phyloP scores from a whole-genome alignment of 2,329 filamentous ascomycete species.

The Aspergillus tanneri region DNA sequence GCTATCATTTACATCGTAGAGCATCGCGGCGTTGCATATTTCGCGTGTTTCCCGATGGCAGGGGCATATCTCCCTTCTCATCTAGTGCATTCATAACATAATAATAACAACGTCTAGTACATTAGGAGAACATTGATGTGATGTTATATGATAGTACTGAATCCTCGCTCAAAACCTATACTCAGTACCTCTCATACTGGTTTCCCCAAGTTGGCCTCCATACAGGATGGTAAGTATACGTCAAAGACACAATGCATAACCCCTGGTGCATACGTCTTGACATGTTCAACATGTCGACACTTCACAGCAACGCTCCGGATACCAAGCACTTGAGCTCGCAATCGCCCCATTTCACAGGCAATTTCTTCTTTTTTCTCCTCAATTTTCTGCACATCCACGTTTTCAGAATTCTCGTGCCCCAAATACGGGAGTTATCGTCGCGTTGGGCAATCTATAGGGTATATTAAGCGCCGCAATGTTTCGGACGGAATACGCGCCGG shows the following conservation, averaged over 20 bases:
- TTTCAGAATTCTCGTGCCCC: conserved; percentile 55
- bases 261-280: conserved; percentile 63
- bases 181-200: background rate
- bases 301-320: conserved; percentile 8
- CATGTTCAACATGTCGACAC: conserved; percentile 49
- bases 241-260: conserved; percentile 64
- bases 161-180: background rate
- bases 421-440: conserved; percentile 50
- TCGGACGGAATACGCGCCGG: conserved; percentile 49
- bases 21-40: conserved; percentile 50
- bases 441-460: conserved; percentile 51
- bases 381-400: conserved; percentile 51
- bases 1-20: conserved; percentile 44
- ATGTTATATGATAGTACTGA: background rate
- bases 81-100: conserved; percentile 53
- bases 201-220: background rate
- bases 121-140: background rate
- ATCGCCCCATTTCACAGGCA: conserved; percentile 39
- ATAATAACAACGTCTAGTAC: conserved; percentile 52
- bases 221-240: conserved; percentile 37
- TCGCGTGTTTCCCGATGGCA: conserved; percentile 52
- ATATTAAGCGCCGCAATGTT: conserved; percentile 50
- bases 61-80: conserved; percentile 49
- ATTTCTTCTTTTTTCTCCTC: conserved; percentile 40
- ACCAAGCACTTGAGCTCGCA: conserved; percentile 21